Percentiles rank a stretch among this genome's conserved stretches.
Conservation (phyloP, 176 grass and related monocot species). For the Rhipidocladum racemiflorum region DNA sequence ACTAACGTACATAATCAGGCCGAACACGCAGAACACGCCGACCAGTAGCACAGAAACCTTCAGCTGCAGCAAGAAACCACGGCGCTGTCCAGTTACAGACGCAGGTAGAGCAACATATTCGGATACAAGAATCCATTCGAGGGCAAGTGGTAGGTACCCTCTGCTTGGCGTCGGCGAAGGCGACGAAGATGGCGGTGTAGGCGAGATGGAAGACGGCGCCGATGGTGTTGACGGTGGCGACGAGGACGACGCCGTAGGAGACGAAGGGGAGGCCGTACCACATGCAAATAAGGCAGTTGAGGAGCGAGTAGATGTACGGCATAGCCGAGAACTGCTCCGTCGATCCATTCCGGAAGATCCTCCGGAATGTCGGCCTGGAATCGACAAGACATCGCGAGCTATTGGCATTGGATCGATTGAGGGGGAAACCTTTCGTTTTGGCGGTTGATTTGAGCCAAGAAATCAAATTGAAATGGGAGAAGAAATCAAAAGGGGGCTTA, state of each 20-base stretch:
- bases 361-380: constrained; percentile 79
- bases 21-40: constrained; percentile 42
- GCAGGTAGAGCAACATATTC: background rate
- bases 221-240: constrained; percentile 79
- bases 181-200: constrained; percentile 70
- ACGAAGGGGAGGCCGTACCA: constrained; percentile 91
- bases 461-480: background rate
- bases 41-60: constrained; percentile 66
- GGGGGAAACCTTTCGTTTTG: background rate
- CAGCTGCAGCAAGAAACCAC: constrained; percentile 41
- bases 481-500: constrained; percentile 35
- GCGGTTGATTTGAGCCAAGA: background rate
- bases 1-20: constrained; percentile 58
- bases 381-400: background rate
- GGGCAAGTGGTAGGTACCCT: constrained; percentile 31
- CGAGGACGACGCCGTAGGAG: constrained; percentile 78
- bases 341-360: constrained; percentile 71
- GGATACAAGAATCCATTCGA: background rate
- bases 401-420: background rate
- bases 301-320: constrained; percentile 92
- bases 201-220: constrained; percentile 81
- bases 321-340: constrained; percentile 93
- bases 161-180: constrained; percentile 50
- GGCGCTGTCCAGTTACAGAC: background rate
- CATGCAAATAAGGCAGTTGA: constrained; percentile 92